phyloP scores from a whole-genome alignment of 1,284 basidiomycete genomes.

The Amylostereum chailletii region DNA sequence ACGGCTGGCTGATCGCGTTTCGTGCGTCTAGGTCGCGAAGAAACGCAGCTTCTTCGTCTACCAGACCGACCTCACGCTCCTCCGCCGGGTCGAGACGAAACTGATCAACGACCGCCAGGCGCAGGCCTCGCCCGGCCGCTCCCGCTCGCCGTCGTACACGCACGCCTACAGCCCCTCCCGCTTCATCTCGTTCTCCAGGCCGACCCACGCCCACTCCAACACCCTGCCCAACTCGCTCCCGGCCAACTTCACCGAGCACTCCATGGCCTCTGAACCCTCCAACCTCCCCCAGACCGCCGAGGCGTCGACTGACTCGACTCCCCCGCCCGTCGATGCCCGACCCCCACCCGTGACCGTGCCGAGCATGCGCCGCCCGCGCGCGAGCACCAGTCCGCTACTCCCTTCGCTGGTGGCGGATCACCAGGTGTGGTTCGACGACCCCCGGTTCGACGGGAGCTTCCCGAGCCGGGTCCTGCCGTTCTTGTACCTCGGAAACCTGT shows the following conservation, averaged over 20 bases:
- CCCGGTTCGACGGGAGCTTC: constrained; percentile 91
- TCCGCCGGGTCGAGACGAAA: constrained; percentile 66
- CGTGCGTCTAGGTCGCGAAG: constrained; percentile 45
- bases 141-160: constrained; percentile 8
- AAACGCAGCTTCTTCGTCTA: constrained; percentile 88
- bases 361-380: constrained; percentile 44
- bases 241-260: not conserved
- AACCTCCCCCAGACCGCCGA: too few species aligned
- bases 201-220: not conserved
- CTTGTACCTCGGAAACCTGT: constrained; percentile 94
- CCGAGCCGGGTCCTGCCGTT: constrained; percentile 91
- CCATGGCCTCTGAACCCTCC: too few species aligned
- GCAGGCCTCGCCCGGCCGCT: not conserved
- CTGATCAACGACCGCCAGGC: constrained; percentile 34
- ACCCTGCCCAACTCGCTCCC: not conserved
- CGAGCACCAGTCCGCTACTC: constrained; percentile 58
- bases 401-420: constrained; percentile 61
- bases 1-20: not conserved
- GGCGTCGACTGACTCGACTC: too few species aligned
- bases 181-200: constrained; percentile 4
- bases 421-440: constrained; percentile 88
- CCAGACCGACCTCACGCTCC: constrained; percentile 68
- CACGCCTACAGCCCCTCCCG: too few species aligned
- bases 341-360: constrained; percentile 9
- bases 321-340: too few species aligned